Evolutionary conservation across 495 filamentous ascomycete species (phyloP).

Genomic region (Tricharina praecox): DNA sequence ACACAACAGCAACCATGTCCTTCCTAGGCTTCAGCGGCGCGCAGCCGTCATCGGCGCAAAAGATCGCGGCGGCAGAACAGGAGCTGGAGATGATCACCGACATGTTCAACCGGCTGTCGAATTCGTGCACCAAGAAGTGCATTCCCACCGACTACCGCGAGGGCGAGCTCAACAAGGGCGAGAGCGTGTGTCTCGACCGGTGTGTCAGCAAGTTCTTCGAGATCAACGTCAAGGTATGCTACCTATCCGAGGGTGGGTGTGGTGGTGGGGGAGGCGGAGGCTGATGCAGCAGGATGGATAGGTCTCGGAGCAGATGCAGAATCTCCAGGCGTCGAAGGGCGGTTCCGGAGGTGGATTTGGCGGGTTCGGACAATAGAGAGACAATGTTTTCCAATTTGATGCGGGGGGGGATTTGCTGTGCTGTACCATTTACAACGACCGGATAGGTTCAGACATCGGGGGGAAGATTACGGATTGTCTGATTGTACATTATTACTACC

Average conservation of each 20-base stretch:
- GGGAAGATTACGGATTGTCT: not conserved
- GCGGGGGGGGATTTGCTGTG: not conserved
- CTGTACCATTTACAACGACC: slow-evolving; percentile 4
- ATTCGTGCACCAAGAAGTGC: slow-evolving; percentile 85
- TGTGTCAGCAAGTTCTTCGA: slow-evolving; percentile 97
- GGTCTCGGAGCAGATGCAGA: slow-evolving; percentile 25
- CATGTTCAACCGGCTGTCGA: slow-evolving; percentile 87
- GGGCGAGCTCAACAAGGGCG: slow-evolving; percentile 91
- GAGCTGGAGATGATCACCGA: slow-evolving; percentile 89
- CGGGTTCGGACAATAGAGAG: slow-evolving; percentile 3
- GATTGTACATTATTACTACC: slow-evolving; percentile 4
- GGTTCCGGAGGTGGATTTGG: not conserved
- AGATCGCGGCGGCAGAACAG: slow-evolving; percentile 83
- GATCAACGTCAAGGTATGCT: slow-evolving; percentile 76
- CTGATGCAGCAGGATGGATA: slow-evolving; percentile 5
- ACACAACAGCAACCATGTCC: slow-evolving; percentile 46
- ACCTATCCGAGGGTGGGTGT: not conserved
- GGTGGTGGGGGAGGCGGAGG: not conserved
- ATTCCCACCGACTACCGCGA: slow-evolving; percentile 82
- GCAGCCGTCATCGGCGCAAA: slow-evolving; percentile 83
- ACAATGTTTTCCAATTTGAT: no score
- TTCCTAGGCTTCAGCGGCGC: slow-evolving; percentile 80
- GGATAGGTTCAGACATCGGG: no score
- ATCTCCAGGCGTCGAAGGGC: not conserved
- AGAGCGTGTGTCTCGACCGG: slow-evolving; percentile 91